Conservation (phyloP, 2,329 filamentous ascomycete species). For the Chalaropsis ovoidea region DNA sequence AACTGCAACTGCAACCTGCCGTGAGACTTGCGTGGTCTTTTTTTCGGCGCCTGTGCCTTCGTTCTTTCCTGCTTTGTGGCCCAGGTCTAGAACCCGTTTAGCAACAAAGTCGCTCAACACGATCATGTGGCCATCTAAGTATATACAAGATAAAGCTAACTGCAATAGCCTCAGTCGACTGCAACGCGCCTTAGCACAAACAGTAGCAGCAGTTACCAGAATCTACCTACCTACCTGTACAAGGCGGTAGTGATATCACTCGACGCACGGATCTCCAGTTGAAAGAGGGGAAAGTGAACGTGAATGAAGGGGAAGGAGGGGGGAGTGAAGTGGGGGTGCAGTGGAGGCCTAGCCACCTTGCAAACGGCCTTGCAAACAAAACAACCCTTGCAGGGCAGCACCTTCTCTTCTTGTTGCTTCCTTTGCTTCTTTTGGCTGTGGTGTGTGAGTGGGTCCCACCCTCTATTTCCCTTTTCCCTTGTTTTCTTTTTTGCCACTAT, state of each 20-base stretch:
- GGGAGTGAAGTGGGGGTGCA: not conserved
- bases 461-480: not conserved
- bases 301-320: not conserved
- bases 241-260: not conserved
- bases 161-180: no score
- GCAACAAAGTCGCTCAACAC: no score
- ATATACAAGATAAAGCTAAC: no score
- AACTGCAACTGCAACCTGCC: no score
- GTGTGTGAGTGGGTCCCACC: slow-evolving; percentile 2
- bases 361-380: not conserved
- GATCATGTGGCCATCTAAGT: no score
- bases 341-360: not conserved
- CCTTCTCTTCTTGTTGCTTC: not conserved
- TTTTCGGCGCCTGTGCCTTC: not conserved
- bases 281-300: slow-evolving; percentile 3
- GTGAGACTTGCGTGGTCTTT: not conserved
- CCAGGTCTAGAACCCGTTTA: not conserved
- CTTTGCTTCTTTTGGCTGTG: not conserved
- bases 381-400: not conserved
- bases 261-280: not conserved
- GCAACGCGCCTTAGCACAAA: no score
- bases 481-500: not conserved
- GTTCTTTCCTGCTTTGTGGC: no score
- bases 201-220: not conserved
- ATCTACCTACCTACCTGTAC: no score